Percentiles rank a stretch among this genome's conserved stretches.
phyloP scores from a whole-genome alignment of 2,329 filamentous ascomycete genomes.

The Aspergillus transmontanensis region DNA sequence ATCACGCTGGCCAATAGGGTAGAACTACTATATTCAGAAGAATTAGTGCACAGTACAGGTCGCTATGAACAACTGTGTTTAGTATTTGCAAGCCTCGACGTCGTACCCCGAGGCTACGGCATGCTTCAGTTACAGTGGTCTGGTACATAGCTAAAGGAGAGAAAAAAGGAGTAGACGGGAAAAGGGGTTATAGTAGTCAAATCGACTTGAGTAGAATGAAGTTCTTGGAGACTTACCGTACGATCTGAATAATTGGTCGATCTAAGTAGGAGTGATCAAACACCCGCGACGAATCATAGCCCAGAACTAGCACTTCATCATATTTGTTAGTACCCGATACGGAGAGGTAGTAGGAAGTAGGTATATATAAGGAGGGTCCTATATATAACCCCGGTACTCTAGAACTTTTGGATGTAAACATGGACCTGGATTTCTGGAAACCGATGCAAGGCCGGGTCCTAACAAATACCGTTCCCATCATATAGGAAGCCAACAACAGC shows the following conservation, averaged over 20 bases:
- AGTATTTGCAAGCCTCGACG: background rate
- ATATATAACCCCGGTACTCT: background rate
- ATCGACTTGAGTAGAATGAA: background rate
- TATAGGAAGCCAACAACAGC: background rate
- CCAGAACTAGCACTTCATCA: background rate
- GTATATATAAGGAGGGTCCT: background rate
- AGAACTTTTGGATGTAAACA: background rate
- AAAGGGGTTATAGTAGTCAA: background rate
- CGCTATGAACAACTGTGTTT: background rate
- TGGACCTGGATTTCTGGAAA: background rate
- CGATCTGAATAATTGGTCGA: background rate
- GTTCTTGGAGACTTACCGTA: background rate
- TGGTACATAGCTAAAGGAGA: background rate
- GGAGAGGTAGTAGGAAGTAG: background rate
- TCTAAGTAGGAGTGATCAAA: background rate
- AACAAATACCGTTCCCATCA: background rate
- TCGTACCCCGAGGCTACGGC: background rate
- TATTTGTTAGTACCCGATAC: background rate
- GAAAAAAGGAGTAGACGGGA: background rate
- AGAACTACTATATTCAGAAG: background rate
- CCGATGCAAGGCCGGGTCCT: background rate
- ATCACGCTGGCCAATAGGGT: background rate
- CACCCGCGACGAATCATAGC: background rate
- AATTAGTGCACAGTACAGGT: background rate
- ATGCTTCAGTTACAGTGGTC: background rate